Conservation (phyloP, 495 filamentous ascomycete genomes). For the Alectoria sarmentosa region DNA sequence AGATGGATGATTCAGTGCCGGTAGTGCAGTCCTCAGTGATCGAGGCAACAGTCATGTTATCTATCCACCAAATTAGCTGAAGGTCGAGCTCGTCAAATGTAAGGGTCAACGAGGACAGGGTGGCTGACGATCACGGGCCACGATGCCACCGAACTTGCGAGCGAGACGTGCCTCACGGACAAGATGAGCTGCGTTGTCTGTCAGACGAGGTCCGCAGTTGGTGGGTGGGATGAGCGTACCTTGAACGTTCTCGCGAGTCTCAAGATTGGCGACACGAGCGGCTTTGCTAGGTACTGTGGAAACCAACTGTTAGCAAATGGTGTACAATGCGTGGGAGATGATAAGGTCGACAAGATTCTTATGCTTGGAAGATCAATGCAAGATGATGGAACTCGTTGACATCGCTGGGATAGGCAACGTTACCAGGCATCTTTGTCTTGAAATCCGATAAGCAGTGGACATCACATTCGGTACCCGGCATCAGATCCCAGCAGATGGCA, state of each 20-base stretch:
- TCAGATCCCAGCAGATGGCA: background rate
- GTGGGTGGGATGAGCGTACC: background rate
- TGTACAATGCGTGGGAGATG: background rate
- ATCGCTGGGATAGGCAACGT: background rate
- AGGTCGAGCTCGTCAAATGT: background rate
- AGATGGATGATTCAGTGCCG: background rate
- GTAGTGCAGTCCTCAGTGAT: constrained; percentile 5
- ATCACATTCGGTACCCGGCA: constrained; percentile 9
- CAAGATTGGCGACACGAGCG: constrained; percentile 3
- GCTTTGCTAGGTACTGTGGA: background rate
- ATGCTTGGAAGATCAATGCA: background rate
- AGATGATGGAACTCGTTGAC: background rate
- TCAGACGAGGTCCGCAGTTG: background rate
- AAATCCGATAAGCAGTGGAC: constrained; percentile 2
- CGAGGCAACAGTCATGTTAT: constrained; percentile 2
- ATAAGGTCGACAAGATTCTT: background rate
- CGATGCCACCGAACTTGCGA: constrained; percentile 11
- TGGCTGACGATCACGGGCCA: constrained; percentile 11
- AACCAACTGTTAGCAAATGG: background rate
- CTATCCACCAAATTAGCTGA: background rate
- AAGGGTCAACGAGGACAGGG: background rate
- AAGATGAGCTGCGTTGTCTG: background rate
- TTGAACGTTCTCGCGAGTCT: constrained; percentile 11
- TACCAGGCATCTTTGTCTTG: constrained; percentile 6
- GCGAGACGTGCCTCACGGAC: constrained; percentile 12